These are phyloP conservation scores for Chalciporus piperatus DNA, from an alignment of 768 basidiomycete species.

Conservation along the genomic window DNA sequence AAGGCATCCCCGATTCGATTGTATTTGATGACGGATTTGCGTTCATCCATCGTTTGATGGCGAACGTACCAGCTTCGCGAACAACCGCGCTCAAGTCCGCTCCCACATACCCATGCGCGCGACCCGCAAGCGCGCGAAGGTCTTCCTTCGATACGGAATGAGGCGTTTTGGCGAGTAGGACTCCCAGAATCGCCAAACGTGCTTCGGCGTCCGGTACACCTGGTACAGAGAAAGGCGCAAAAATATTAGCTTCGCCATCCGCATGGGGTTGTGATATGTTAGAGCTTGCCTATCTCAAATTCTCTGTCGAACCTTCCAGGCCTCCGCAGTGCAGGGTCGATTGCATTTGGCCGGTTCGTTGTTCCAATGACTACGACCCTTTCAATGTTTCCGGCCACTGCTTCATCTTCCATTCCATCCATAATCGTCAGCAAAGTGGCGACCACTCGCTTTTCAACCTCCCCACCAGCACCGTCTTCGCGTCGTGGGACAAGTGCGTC, in stretches of 20 bases:
- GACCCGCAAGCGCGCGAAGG: constrained; percentile 63
- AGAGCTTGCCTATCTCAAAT: constrained; percentile 80
- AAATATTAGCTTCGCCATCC: not conserved
- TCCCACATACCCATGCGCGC: constrained; percentile 95
- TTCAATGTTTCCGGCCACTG: constrained; percentile 36
- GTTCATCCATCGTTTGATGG: constrained; percentile 81
- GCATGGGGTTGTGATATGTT: not conserved
- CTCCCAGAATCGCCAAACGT: constrained; percentile 81
- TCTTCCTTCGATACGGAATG: constrained; percentile 61
- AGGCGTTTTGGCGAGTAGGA: constrained; percentile 79
- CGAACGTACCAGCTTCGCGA: constrained; percentile 86
- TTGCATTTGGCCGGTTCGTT: constrained; percentile 92
- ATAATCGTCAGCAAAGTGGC: constrained; percentile 92
- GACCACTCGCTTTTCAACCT: constrained; percentile 95
- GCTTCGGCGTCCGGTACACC: constrained; percentile 89
- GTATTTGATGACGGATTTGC: constrained; percentile 8
- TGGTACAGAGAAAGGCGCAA: constrained; percentile 28
- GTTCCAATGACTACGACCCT: constrained; percentile 94
- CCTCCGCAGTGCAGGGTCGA: constrained; percentile 86
- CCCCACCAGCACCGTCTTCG: constrained; percentile 87
- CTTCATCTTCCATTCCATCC: constrained; percentile 75
- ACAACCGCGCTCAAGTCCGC: constrained; percentile 92
- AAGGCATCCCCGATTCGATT: constrained; percentile 3
- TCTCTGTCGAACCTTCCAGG: constrained; percentile 94
- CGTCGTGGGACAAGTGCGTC: constrained; percentile 91